phyloP scores from a whole-genome alignment of 1,284 basidiomycete genomes.

The Wolfiporia cocos region DNA sequence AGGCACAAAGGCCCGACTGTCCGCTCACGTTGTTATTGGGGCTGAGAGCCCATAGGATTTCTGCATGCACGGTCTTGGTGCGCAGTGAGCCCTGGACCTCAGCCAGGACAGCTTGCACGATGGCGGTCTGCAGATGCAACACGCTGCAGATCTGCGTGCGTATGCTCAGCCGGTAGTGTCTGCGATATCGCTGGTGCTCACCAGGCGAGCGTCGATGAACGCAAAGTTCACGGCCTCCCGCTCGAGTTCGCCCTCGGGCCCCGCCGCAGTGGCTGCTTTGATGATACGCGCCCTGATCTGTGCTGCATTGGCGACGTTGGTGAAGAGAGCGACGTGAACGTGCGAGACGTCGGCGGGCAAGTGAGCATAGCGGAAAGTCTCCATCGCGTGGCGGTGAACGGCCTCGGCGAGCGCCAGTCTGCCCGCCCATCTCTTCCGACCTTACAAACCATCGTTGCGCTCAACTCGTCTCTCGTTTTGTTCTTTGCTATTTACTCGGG shows the following conservation, averaged over 20 bases:
- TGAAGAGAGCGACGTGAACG: slow-evolving; percentile 66
- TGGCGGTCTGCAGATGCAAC: slow-evolving; percentile 74
- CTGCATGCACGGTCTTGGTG: slow-evolving; percentile 81
- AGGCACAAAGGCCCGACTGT: neutral
- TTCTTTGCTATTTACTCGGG: neutral
- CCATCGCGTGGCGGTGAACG: slow-evolving; percentile 31
- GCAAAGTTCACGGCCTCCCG: slow-evolving; percentile 79
- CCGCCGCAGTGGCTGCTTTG: slow-evolving; percentile 53
- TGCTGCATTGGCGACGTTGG: slow-evolving; percentile 57
- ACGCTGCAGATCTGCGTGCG: slow-evolving; percentile 61
- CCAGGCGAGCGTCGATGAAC: slow-evolving; percentile 77
- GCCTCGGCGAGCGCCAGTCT: neutral
- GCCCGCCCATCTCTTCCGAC: too few relatives aligned
- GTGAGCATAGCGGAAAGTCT: slow-evolving; percentile 48
- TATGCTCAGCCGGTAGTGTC: neutral
- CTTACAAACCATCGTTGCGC: too few relatives aligned
- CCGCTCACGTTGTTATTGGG: slow-evolving; percentile 73
- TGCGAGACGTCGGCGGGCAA: slow-evolving; percentile 36
- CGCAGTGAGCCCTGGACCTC: slow-evolving; percentile 50
- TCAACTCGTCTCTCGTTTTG: neutral
- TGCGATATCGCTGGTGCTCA: slow-evolving; percentile 33
- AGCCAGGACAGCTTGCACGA: slow-evolving; percentile 75
- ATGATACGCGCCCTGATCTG: slow-evolving; percentile 63
- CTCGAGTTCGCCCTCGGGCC: slow-evolving; percentile 59
- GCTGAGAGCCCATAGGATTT: slow-evolving; percentile 79